Conservation (phyloP, 805 yeast species). For the Cyberlindnera xylosilytica region DNA sequence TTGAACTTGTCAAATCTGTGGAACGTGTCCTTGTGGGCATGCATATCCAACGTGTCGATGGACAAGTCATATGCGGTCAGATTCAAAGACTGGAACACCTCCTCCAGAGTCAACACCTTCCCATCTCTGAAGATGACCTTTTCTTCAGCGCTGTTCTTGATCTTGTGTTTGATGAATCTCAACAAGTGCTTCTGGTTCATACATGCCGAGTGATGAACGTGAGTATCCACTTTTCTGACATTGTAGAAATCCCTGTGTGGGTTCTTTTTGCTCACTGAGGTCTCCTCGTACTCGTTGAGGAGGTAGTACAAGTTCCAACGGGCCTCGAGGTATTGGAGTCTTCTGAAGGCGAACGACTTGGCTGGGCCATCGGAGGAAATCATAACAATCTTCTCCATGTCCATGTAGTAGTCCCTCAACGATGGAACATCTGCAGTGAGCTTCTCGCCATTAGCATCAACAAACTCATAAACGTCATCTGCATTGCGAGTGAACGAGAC, state of each 20-base stretch:
- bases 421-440: slow-evolving; percentile 67
- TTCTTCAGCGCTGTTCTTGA: slow-evolving; percentile 82
- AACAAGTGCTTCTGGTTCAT: slow-evolving; percentile 97
- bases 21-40: slow-evolving; percentile 97
- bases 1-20: slow-evolving; percentile 98
- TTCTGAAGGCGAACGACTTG: slow-evolving; percentile 91
- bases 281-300: slow-evolving; percentile 90
- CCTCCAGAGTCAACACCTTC: slow-evolving; percentile 74
- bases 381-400: slow-evolving; percentile 67
- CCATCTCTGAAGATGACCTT: slow-evolving; percentile 94
- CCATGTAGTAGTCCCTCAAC: slow-evolving; percentile 79
- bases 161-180: slow-evolving; percentile 91
- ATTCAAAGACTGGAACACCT: slow-evolving; percentile 88
- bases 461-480: slow-evolving; percentile 71
- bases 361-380: slow-evolving; percentile 94
- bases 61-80: slow-evolving; percentile 92
- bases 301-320: slow-evolving; percentile 91
- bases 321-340: slow-evolving; percentile 92
- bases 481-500: slow-evolving; percentile 46
- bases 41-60: slow-evolving; percentile 98
- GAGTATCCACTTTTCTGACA: slow-evolving; percentile 92
- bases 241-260: slow-evolving; percentile 30
- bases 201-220: slow-evolving; percentile 98
- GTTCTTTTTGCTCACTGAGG: slow-evolving; percentile 81
- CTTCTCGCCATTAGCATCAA: slow-evolving; percentile 33